These are phyloP conservation scores for Tulasnella sp. DNA, from an alignment of 768 basidiomycete genomes.

Conservation along the genomic window DNA sequence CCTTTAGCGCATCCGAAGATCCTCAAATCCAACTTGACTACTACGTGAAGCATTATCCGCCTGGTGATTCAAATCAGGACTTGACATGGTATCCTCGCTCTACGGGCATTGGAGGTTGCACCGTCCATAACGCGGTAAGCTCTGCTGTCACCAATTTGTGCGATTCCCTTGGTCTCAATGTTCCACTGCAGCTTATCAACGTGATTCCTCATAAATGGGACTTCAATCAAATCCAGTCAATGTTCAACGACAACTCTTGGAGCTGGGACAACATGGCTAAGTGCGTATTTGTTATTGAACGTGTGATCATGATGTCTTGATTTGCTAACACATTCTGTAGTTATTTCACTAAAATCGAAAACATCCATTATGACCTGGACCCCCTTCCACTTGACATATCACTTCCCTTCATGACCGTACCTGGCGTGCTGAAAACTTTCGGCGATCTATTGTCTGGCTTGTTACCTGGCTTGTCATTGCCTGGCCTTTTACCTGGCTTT, in stretches of 20 bases:
- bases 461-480: no score
- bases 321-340: constrained; percentile 1
- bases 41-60: constrained; percentile 7
- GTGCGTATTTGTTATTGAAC: neutral
- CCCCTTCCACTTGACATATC: neutral
- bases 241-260: constrained; percentile 7
- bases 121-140: constrained; percentile 13
- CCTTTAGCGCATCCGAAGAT: no score
- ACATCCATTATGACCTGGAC: constrained; percentile 2
- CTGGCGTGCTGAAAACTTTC: no score
- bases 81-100: constrained; percentile 11
- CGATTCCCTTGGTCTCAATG: neutral
- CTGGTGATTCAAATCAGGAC: neutral
- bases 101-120: constrained; percentile 5
- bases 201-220: constrained; percentile 12
- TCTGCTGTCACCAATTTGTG: no score
- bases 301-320: neutral
- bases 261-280: neutral
- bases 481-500: no score
- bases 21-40: constrained; percentile 10
- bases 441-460: no score
- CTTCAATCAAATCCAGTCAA: neutral
- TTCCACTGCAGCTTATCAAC: neutral
- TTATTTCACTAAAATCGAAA: constrained; percentile 9
- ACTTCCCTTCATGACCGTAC: no score